Evolutionary conservation across 1,284 basidiomycete species (phyloP).

Genomic region (Leccinum pachyderme): DNA sequence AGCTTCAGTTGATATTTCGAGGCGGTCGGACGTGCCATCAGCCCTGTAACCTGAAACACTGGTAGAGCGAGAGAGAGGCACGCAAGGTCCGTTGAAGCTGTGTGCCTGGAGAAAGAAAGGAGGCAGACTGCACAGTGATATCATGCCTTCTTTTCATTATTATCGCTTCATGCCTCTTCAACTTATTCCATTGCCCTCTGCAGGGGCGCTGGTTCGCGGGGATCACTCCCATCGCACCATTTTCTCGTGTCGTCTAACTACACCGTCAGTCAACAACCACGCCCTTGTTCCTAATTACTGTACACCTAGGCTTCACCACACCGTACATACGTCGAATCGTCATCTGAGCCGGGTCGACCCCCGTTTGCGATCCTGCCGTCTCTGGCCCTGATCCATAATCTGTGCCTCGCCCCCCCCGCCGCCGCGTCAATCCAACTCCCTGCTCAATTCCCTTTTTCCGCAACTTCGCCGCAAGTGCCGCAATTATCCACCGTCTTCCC

Average conservation of each 20-base stretch:
- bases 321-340: neutral
- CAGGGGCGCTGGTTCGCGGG: constrained; percentile 14
- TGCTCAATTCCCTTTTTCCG: constrained; percentile 11
- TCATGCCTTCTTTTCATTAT: constrained; percentile 12
- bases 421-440: neutral
- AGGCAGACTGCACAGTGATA: constrained; percentile 2
- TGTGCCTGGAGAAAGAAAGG: constrained; percentile 11
- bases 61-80: neutral
- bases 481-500: constrained; percentile 12
- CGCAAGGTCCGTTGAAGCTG: neutral
- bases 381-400: constrained; percentile 15
- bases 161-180: constrained; percentile 11
- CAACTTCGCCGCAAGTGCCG: constrained; percentile 18
- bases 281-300: neutral
- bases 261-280: neutral
- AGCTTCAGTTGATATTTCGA: neutral
- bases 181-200: constrained; percentile 1
- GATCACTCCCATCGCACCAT: constrained; percentile 10
- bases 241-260: constrained; percentile 4
- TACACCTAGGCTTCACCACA: neutral
- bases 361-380: constrained; percentile 1
- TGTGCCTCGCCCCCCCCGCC: constrained; percentile 11
- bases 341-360: neutral
- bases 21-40: neutral
- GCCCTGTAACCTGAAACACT: constrained; percentile 7